phyloP scores from a whole-genome alignment of 148 eudicot genomes.

The Cornus florida region DNA sequence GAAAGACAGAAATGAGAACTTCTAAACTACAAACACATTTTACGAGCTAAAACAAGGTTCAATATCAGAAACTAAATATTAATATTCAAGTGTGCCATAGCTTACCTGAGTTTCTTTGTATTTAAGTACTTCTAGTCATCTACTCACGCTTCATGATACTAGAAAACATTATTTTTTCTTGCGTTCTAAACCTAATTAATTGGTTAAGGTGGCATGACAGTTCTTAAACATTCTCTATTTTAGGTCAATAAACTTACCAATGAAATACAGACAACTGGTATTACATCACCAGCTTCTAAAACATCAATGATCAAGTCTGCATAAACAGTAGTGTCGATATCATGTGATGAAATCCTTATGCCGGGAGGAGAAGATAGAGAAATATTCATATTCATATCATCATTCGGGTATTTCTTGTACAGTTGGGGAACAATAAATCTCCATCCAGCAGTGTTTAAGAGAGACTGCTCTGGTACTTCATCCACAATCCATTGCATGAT shows the following conservation, averaged over 20 bases:
- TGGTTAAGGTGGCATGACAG: neutral
- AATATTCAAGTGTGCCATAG: neutral
- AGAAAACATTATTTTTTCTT: neutral
- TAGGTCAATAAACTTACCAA: constrained; percentile 44
- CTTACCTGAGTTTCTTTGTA: neutral
- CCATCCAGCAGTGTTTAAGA: constrained; percentile 82
- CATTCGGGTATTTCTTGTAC: constrained; percentile 73
- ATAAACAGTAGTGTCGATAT: constrained; percentile 48
- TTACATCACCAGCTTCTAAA: constrained; percentile 41
- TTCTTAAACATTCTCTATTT: neutral
- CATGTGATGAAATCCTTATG: constrained; percentile 37
- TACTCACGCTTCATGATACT: neutral
- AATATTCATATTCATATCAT: constrained; percentile 67
- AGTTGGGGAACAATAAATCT: constrained; percentile 76
- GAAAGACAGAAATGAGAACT: neutral
- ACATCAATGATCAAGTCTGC: constrained; percentile 64
- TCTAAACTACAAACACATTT: neutral
- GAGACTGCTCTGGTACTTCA: constrained; percentile 66
- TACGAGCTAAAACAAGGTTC: neutral
- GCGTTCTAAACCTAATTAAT: neutral
- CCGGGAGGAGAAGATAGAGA: constrained; percentile 61
- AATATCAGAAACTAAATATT: neutral
- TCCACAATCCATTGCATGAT: constrained; percentile 73
- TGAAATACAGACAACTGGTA: constrained; percentile 68
- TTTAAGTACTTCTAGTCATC: neutral